A percentile compares a stretch with the other conserved stretches of the same genome.
Evolutionary conservation across 2,329 filamentous ascomycete genomes (phyloP).

Genomic region (Blumeria hordei): DNA sequence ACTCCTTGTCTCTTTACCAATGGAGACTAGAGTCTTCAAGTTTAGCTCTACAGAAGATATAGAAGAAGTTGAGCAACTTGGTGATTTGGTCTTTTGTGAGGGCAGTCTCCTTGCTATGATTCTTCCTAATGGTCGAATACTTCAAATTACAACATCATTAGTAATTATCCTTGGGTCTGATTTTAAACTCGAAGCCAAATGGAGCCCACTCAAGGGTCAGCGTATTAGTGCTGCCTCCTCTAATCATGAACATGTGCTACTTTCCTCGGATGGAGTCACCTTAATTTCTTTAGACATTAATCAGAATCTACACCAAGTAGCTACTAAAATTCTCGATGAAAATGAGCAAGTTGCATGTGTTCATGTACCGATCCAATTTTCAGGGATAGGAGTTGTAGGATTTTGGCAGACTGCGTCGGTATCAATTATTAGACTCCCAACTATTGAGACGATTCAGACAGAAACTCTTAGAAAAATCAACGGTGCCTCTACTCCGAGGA

Average conservation of each 20-base stretch:
- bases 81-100: conserved; percentile 42
- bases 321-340: conserved; percentile 33
- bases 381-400: conserved; percentile 50
- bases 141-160: conserved; percentile 51
- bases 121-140: conserved; percentile 33
- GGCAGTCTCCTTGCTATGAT: conserved; percentile 51
- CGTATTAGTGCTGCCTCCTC: conserved; percentile 57
- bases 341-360: conserved; percentile 70
- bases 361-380: conserved; percentile 40
- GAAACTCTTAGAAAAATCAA: conserved; percentile 38
- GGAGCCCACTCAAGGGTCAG: conserved; percentile 25
- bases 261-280: conserved; percentile 53
- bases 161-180: conserved; percentile 39
- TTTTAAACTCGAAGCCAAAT: conserved; percentile 28
- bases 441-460: conserved; percentile 39
- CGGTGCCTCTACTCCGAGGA: conserved; percentile 57
- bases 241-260: conserved; percentile 41
- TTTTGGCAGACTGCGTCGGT: conserved; percentile 73
- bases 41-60: conserved; percentile 56
- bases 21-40: conserved; percentile 60
- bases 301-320: conserved; percentile 30
- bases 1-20: conserved; percentile 56
- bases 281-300: conserved; percentile 44
- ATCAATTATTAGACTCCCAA: conserved; percentile 44
- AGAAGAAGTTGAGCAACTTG: conserved; percentile 62